Base-by-base conservation (phyloP, 805 yeast species). In the Clavispora asparagi region DNA sequence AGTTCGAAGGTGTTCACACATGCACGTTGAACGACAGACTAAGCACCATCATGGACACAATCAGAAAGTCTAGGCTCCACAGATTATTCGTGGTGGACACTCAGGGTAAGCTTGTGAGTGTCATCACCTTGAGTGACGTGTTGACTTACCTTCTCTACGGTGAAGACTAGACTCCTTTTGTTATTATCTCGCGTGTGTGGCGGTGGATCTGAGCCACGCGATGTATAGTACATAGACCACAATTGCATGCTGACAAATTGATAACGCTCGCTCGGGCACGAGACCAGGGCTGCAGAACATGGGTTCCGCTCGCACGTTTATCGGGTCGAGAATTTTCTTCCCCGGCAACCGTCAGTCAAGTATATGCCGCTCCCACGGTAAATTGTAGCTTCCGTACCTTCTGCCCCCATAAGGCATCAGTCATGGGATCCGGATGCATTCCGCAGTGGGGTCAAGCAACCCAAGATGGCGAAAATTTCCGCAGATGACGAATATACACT, bases 1-100 rank as follows among this genome's bases (percentile, higher is more conserved):
- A 94, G 62, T 94, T 92, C 58, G 98, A 94, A 66, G 99, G 99
- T 48, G 98, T 94, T 12, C 88, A 90, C 67, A 94, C 98, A 0
- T 94, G 99, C 67, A 88, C 97, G 0, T 75, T 82, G 53, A 78
- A 82, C 55, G 99, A 94, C 63, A 77, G 91, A 52, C 71, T 94
- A 47, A 85, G 92, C 50, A 88, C 95, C 13, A 85, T 94, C 47
- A 78, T 94, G 82, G 97, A 91, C 62, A 91, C 96, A 31, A 89
- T 94, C 49, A 79, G 97, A 58, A 86, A 90, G 56, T 83, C 95
- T 30, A 79, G 98, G 55, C 76, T 94, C 50, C 97, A 94, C 63
- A 78, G 99, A 64, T 77, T 94, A 60, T 88, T 91, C 59, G 90
- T 94, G 28, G 96, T 94, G 27, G 96, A 94, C 63, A 84, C 81